These are phyloP conservation scores for Sonneratia caseolaris DNA, from an alignment of 345 rosid genomes.

Conservation along the genomic window DNA sequence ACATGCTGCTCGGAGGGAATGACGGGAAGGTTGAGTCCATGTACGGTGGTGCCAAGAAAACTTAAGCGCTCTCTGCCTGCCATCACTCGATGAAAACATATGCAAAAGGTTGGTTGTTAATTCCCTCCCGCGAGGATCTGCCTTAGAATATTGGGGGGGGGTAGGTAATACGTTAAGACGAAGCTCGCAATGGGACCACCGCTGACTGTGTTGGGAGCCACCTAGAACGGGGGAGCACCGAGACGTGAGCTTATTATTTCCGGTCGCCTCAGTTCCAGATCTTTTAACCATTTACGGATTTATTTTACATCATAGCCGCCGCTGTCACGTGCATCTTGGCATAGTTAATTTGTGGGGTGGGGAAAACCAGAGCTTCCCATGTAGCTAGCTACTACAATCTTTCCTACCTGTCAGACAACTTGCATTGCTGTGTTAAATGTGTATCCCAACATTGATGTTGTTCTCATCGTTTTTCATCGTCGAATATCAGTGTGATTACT, in stretches of 20 bases:
- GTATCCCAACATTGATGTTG: too few species aligned
- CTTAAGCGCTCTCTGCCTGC: background rate
- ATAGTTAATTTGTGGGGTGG: background rate
- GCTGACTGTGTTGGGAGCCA: background rate
- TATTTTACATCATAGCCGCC: background rate
- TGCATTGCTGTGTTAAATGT: too few species aligned
- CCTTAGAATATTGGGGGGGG: background rate
- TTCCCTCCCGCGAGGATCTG: background rate
- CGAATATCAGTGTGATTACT: slow-evolving; percentile 7
- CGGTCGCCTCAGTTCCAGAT: background rate
- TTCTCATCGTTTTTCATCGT: too few species aligned
- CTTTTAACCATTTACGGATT: background rate
- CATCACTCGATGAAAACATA: background rate
- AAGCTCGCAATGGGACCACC: background rate
- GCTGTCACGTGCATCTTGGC: background rate
- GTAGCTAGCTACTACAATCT: background rate
- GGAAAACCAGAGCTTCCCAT: background rate
- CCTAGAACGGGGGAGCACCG: background rate
- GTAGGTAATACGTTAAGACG: background rate
- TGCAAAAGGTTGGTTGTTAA: background rate
- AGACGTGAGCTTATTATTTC: background rate
- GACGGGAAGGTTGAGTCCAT: slow-evolving; percentile 91
- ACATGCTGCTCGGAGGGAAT: slow-evolving; percentile 68
- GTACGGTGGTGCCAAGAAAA: slow-evolving; percentile 29
- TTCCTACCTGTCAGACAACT: background rate